Evolutionary conservation across 23 red algal species (phyloP), one percentile per base, ranked within the genome.

Genomic region (Gracilaria domingensis): DNA sequence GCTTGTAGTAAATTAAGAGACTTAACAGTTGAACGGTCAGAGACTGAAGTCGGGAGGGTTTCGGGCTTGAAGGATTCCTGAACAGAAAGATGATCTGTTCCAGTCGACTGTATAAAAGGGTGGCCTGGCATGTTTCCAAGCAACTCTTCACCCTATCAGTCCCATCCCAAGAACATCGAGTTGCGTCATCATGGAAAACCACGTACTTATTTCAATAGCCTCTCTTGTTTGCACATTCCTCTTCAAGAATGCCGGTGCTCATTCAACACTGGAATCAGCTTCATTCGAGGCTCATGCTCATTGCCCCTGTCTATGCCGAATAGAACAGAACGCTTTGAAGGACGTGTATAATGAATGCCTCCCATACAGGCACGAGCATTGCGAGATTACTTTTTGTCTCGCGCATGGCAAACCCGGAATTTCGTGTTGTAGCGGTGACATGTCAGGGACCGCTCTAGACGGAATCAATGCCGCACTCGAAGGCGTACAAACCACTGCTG

Each of bases 371-470:
- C 25, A 77, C 39, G 72, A 77, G 39, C 0, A 48, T 2, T 77
- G 72, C 26, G 12, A 12, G 40, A 50, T 77, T 25, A 51, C 72
- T 25, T 77, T 77, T 77, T 77, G 72, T 17, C 72, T 77, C 26
- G 2, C 16, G 0, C 0, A 77, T 4, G 42, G 28, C n/a, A 50
- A 42, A 50, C 13, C 72, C 5, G 72, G 72, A 23, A 51, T 77
- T n/a, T 77, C 72, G 21, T 77, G 72, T 51, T 77, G 72, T 37
- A 3, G 25, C 45, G 72, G 25, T 14, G 72, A 77, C 14, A 18
- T 77, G 12, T 25, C 25, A 45, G 8, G 12, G 23, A 25, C 40
- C 45, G 23, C n/a, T 37, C 36, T 51, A 0, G 72, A 50, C 7
- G 42, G 50, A 51, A 17, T 50, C 26, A 77, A 51, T 28, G 28